Percentiles rank a stretch among this genome's conserved stretches.
Conservation (phyloP, 345 rosid genomes). For the Streptanthus diversifolius region DNA sequence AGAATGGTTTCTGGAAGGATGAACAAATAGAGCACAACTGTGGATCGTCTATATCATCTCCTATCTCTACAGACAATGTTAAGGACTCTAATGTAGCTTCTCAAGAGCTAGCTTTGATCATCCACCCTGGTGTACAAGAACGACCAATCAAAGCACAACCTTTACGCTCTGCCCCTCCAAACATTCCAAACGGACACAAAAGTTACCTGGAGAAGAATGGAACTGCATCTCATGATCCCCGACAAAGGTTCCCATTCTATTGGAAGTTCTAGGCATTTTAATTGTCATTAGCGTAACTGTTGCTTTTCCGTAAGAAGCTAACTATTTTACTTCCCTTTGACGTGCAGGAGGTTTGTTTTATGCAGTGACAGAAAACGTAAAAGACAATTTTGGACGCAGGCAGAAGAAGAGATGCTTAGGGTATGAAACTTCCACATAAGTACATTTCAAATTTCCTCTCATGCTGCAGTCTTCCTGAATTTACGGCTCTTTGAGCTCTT, state of each 20-base stretch:
- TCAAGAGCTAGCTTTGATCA: slow-evolving; percentile 28
- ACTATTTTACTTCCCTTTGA: not conserved
- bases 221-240: not conserved
- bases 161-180: not conserved
- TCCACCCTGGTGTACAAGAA: slow-evolving; percentile 5
- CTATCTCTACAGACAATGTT: slow-evolving; percentile 2
- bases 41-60: slow-evolving; percentile 7
- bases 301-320: not conserved
- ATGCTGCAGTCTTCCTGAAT: not conserved
- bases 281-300: not conserved
- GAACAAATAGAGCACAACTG: not conserved
- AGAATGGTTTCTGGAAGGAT: not conserved
- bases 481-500: not conserved
- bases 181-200: not conserved
- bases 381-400: slow-evolving; percentile 25
- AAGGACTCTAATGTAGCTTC: not conserved
- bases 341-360: slow-evolving; percentile 1
- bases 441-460: not conserved
- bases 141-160: slow-evolving; percentile 9
- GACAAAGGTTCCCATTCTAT: slow-evolving; percentile 6
- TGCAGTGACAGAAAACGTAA: slow-evolving; percentile 11
- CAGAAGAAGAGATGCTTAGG: slow-evolving; percentile 33
- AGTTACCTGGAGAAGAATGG: not conserved
- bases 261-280: not conserved
- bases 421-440: slow-evolving; percentile 15